Base-by-base conservation (phyloP, 2,329 filamentous ascomycete genomes). In the Colletotrichum spinosum region DNA sequence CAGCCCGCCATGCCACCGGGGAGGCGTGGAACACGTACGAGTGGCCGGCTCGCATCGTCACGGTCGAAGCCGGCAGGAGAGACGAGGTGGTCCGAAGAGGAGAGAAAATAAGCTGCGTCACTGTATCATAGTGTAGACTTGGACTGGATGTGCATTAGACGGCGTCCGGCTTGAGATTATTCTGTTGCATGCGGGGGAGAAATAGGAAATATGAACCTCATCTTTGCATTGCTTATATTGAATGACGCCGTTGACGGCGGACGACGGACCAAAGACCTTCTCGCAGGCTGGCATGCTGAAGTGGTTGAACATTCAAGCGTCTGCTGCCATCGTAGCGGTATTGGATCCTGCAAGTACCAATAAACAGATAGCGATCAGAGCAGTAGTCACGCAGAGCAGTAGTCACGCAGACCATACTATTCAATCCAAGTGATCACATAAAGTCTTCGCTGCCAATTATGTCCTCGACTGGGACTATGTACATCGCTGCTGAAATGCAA, bases 81-180 rank as follows among this genome's bases (percentile, higher is more conserved):
- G 37, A 42, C 44, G 12, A 33, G 17, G 17, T 1, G 54, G 5
- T 42, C 15, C 5, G 35, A 39, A 52, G 42, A 37, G 17, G 38
- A 37, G 12, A 11, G 13, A n/a, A n/a, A 38, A n/a, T 6, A 39
- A 42, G 50, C 52, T 45, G 58, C 58, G 68, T 70, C 63, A 70
- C 70, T 80, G 77, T 80, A 80, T 72, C 76, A 81, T 81, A 80
- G 70, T 80, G 76, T 79, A 78, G 76, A 80, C 75, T 58, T 75
- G 76, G 25, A 73, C 70, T 77, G 58, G 58, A 62, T 65, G 75
- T 78, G 79, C 79, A 82, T 81, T 77, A 78, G 74, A 79, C 72
- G 78, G 80, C 79, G 79, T 79, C 73, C 69, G 76, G 77, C 73
- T 75, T 25, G 25, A 25, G 25, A 25, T 25, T 57, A 55, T 52